Percentiles rank a stretch among this genome's conserved stretches.
phyloP scores from a whole-genome alignment of 1,284 basidiomycete species.

The Agaricales sp. region DNA sequence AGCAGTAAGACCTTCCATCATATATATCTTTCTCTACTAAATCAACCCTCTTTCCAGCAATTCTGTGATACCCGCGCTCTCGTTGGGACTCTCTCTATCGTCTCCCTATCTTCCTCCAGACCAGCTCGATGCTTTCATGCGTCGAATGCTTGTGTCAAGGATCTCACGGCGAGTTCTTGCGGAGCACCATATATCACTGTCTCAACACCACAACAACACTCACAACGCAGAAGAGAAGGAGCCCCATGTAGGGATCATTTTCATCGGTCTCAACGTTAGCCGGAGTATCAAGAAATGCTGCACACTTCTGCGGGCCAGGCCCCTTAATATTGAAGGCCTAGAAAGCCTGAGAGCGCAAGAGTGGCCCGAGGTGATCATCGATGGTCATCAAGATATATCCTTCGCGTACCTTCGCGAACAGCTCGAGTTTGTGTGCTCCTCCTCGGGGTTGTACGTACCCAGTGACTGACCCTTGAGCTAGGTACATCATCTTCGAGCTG shows the following conservation, averaged over 20 bases:
- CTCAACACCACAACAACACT: conserved; percentile 33
- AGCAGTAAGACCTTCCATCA: conserved; percentile 52
- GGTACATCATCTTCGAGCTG: conserved; percentile 84
- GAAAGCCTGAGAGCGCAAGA: conserved; percentile 14
- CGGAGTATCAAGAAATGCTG: conserved; percentile 64
- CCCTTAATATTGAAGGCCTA: conserved; percentile 33
- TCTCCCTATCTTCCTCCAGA: conserved; percentile 73
- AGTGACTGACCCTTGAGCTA: conserved; percentile 17
- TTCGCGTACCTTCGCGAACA: conserved; percentile 88
- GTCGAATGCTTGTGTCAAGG: conserved; percentile 82
- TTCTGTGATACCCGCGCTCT: conserved; percentile 67
- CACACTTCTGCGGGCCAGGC: conserved; percentile 43
- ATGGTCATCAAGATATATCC: conserved; percentile 63
- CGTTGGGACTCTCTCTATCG: conserved; percentile 67
- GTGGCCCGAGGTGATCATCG: conserved; percentile 63
- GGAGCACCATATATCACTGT: conserved; percentile 83
- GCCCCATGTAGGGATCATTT: conserved; percentile 81
- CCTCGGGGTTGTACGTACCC: conserved; percentile 1
- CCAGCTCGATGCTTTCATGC: conserved; percentile 80
- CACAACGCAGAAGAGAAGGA: conserved; percentile 22
- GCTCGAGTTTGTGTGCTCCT: conserved; percentile 48
- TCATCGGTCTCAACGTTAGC: conserved; percentile 64
- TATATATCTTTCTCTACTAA: conserved; percentile 2
- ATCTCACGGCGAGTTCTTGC: conserved; percentile 85
- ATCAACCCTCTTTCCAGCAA: conserved; percentile 32